These are phyloP conservation scores for Pseudogymnoascus sp. DNA, from an alignment of 2,329 filamentous ascomycete species.

Conservation along the genomic window DNA sequence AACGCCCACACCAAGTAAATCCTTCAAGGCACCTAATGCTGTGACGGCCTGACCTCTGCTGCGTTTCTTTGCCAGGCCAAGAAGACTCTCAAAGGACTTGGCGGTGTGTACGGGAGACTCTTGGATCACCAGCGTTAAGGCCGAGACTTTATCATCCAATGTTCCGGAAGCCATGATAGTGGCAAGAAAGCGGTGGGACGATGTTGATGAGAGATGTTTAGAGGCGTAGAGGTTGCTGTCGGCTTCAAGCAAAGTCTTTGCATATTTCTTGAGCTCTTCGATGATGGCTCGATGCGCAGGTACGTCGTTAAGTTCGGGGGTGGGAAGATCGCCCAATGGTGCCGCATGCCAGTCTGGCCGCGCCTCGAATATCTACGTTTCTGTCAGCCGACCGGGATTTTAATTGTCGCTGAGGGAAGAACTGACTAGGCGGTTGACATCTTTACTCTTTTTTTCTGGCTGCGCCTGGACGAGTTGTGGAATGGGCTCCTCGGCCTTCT, in stretches of 20 bases:
- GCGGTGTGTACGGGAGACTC: constrained; percentile 92
- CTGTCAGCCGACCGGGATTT: constrained; percentile 23
- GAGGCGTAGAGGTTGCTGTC: constrained; percentile 70
- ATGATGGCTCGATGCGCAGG: constrained; percentile 43
- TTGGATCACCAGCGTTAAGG: constrained; percentile 85
- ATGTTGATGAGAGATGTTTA: constrained; percentile 65
- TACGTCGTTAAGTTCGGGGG: constrained; percentile 36
- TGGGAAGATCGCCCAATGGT: constrained; percentile 44
- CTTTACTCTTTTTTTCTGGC: constrained; percentile 15
- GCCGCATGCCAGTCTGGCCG: constrained; percentile 61
- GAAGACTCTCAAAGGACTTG: constrained; percentile 77
- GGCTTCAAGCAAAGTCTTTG: constrained; percentile 63
- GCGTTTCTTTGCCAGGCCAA: constrained; percentile 81
- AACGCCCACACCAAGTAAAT: constrained; percentile 83
- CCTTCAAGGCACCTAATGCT: constrained; percentile 86
- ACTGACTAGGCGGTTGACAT: constrained; percentile 28
- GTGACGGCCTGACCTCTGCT: constrained; percentile 88
- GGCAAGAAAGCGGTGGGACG: constrained; percentile 90
- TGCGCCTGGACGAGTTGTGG: neutral
- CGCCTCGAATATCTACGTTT: constrained; percentile 46
- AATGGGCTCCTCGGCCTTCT: constrained; percentile 12
- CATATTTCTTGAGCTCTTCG: constrained; percentile 59
- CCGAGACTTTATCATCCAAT: constrained; percentile 92
- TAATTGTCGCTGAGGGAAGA: constrained; percentile 7
- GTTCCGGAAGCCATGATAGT: constrained; percentile 97